Evolutionary conservation across 306 rosid genomes (phyloP), one percentile per base, ranked within the genome.

Genomic region (Fragaria ananassa): DNA sequence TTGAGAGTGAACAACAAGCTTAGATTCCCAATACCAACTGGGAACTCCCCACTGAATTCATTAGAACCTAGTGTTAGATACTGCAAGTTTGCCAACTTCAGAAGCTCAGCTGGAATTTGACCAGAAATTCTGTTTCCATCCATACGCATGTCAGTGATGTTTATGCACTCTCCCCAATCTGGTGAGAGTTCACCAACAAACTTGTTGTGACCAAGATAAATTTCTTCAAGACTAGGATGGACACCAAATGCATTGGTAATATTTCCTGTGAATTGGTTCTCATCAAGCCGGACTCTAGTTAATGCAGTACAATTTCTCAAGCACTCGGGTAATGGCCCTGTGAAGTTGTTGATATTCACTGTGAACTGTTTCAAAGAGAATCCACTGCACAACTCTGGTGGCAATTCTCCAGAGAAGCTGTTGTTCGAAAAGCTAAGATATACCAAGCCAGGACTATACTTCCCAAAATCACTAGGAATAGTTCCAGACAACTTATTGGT

Each of bases 391-490:
- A 92, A 56, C 25, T 81, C 83, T 58, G 87, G 74, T 21, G 97
- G 97, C 74, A 92, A 71, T 70, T 83, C 86, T 80, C 96, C 93
- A 2, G 85, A 76, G 81, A 92, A 90, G 53, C 67, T 83, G 89
- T 90, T 92, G 83, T 86, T 80, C 8, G 96, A 84, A 57, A 88
- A 81, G 81, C 74, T 84, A 51, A 87, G 74, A 27, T 0, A 5
- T 15, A 1, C 10, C 84, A 92, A 75, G 47, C 7, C 1, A 61
- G 84, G 91, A 77, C 80, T 88, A 42, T 62, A 29, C 83, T 79
- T 87, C 51, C 96, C 96, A 45, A 92, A 90, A 39, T 88, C 86
- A 15, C 57, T 57, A 0, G 96, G 88, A 83, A 92, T 80, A 37
- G 21, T 68, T 4, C 96, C 96, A 0, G 80, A 81, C 74, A 92